Conservation (phyloP, 345 rosid genomes). For the Balakata baccata region DNA sequence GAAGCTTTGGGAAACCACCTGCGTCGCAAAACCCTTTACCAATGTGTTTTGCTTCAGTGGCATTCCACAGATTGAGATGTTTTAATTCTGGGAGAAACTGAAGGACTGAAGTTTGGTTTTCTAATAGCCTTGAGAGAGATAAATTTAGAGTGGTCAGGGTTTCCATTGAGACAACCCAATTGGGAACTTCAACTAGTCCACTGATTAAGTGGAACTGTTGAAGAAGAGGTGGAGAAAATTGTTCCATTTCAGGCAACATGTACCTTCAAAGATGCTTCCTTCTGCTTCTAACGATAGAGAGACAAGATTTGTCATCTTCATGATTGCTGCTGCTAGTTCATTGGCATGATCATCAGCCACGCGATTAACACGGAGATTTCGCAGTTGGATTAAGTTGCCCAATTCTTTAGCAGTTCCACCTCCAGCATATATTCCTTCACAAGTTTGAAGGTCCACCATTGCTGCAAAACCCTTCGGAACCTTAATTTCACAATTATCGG, state of each 20-base stretch:
- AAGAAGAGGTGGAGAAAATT: neutral
- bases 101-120: neutral
- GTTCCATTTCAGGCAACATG: neutral
- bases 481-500: neutral
- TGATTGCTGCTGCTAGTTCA: neutral
- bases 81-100: constrained; percentile 12
- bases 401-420: constrained; percentile 12
- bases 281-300: constrained; percentile 3
- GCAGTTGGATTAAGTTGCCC: neutral
- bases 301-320: constrained; percentile 4
- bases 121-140: neutral
- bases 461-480: constrained; percentile 1
- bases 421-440: constrained; percentile 18
- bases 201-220: neutral
- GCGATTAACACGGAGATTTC: neutral
- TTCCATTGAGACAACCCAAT: neutral
- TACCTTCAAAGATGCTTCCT: neutral
- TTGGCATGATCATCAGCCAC: constrained; percentile 1
- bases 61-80: neutral
- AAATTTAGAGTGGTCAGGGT: neutral
- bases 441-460: constrained; percentile 14
- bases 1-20: constrained; percentile 12
- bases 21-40: constrained; percentile 14
- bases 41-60: constrained; percentile 3
- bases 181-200: constrained; percentile 3